These are phyloP conservation scores for Botryobasidium botryosum DNA, from an alignment of 768 basidiomycete genomes.

Conservation along the genomic window DNA sequence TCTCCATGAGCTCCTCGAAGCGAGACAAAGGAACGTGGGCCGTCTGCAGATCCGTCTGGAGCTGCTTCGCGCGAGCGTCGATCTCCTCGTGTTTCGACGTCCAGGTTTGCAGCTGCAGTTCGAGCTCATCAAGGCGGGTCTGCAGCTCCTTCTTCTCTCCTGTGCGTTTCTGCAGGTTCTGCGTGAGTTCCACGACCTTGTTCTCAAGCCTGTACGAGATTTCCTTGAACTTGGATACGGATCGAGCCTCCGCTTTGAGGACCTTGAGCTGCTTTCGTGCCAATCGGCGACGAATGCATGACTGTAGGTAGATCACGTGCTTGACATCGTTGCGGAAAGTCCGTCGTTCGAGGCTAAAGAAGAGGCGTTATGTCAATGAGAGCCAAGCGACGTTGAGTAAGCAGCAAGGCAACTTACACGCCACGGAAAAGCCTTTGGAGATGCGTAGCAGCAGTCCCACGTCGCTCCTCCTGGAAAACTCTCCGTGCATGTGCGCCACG, in stretches of 20 bases:
- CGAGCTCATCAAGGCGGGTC: conserved; percentile 54
- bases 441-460: conserved; percentile 41
- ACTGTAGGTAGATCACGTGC: conserved; percentile 73
- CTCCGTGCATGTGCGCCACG: conserved; percentile 60
- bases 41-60: conserved; percentile 49
- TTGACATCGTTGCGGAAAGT: conserved; percentile 41
- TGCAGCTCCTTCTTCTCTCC: conserved; percentile 82
- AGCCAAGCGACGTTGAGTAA: neutral
- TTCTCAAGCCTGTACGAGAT: conserved; percentile 96
- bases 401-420: conserved; percentile 37
- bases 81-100: conserved; percentile 75
- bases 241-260: conserved; percentile 82
- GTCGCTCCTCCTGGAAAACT: conserved; percentile 38
- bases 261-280: conserved; percentile 73
- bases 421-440: conserved; percentile 81
- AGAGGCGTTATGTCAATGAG: conserved; percentile 6
- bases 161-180: conserved; percentile 75
- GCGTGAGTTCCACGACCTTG: conserved; percentile 97
- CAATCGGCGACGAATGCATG: conserved; percentile 74
- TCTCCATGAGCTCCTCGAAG: conserved; percentile 53
- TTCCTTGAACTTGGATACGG: conserved; percentile 95
- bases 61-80: conserved; percentile 52
- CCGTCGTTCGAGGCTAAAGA: conserved; percentile 35
- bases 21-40: conserved; percentile 55
- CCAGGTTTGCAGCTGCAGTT: conserved; percentile 77